Base-by-base conservation (phyloP, 257 asterid genomes). In the Jacaranda mimosifolia region DNA sequence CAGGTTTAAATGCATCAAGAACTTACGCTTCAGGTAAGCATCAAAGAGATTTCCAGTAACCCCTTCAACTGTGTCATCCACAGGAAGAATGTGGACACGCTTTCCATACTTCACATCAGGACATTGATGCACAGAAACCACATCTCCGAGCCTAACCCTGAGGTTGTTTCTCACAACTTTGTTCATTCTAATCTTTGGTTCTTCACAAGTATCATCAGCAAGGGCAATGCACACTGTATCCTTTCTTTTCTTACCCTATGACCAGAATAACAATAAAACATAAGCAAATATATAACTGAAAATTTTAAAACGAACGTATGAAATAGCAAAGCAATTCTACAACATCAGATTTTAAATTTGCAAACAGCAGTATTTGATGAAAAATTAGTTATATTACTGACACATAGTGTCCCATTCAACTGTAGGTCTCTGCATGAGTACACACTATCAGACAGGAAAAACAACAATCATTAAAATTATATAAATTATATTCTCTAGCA, bases 111-210 rank as follows among this genome's bases (percentile, higher is more conserved):
- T 90, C 78, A 92, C 96, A 75, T 92, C 97, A 83, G 97, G 88
- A 77, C 96, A 92, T 65, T 92, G 97, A 83, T 90, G 94, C 42
- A 92, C 96, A 49, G 97, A 92, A 57, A 92, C 90, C 70, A 92
- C 96, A 79, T 92, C 97, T 56, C 94, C 97, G n/a, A 92, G 96
- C 81, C 96, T 85, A 65, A 92, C 92, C 88, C 94, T 92, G 48
- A 92, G 91, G 85, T 92, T 92, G 74, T 78, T 80, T 70, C 97
- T 84, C 67, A 90, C 94, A 74, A 92, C 94, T 85, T 92, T 92
- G 85, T 92, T 92, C 94, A 92, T 90, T 64, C 97, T 86, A 51
- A 92, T 90, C 88, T 87, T 92, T 53, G 96, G 94, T 75, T 85
- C 92, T 17, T 92, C 97, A 70, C 96, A 90, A 5, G 86, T 80